Percentiles rank a stretch among this genome's conserved stretches.
Evolutionary conservation across 2,329 filamentous ascomycete species (phyloP).

Genomic region (Trichoderma sp.): DNA sequence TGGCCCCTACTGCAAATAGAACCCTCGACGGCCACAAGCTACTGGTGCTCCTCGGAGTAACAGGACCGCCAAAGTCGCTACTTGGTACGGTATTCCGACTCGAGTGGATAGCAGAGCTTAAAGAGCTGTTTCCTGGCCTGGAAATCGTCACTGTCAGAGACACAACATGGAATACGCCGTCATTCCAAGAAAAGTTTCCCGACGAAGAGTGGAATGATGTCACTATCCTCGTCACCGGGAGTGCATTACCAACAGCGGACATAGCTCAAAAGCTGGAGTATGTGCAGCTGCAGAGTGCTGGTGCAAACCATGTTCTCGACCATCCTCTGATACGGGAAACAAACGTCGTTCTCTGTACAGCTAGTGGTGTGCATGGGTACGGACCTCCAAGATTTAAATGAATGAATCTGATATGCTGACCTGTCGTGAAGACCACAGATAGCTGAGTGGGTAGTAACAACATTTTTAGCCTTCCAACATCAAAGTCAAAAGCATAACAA

Average conservation of each 20-base stretch:
- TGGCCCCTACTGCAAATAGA: neutral
- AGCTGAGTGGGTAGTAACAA: slow-evolving; percentile 55
- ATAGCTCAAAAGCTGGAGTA: slow-evolving; percentile 49
- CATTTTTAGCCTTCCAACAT: slow-evolving; percentile 41
- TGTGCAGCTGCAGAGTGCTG: slow-evolving; percentile 55
- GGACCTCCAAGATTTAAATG: slow-evolving; percentile 20
- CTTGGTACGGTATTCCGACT: neutral
- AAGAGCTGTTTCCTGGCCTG: slow-evolving; percentile 44
- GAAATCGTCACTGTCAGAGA: slow-evolving; percentile 36
- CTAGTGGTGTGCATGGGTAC: slow-evolving; percentile 58
- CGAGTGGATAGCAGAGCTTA: slow-evolving; percentile 38
- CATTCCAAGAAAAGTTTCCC: slow-evolving; percentile 25
- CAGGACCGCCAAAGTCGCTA: neutral
- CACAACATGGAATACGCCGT: slow-evolving; percentile 28
- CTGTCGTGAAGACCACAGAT: slow-evolving; percentile 49
- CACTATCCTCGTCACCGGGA: slow-evolving; percentile 48
- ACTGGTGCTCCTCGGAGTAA: slow-evolving; percentile 37
- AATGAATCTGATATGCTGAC: neutral
- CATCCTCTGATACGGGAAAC: slow-evolving; percentile 50
- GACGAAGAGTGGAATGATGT: slow-evolving; percentile 46
- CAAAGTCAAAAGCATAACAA: neutral
- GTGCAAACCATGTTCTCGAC: slow-evolving; percentile 49
- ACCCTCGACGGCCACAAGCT: slow-evolving; percentile 50
- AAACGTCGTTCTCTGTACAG: slow-evolving; percentile 51
- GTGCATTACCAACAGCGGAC: slow-evolving; percentile 42